Base-by-base conservation (phyloP, 768 basidiomycete species). In the Chalciporus piperatus region DNA sequence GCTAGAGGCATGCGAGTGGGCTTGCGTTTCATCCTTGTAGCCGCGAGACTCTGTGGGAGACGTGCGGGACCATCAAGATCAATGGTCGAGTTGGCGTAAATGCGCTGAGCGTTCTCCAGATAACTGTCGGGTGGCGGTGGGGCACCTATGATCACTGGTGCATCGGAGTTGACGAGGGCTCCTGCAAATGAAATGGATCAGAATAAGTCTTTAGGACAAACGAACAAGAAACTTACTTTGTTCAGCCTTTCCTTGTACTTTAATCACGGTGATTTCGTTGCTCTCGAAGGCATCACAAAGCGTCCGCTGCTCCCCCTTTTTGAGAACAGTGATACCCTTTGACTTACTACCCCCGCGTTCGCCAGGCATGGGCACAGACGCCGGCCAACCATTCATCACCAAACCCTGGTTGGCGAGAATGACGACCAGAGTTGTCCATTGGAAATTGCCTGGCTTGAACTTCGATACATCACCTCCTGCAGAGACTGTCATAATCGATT, bases 281-380 rank as follows among this genome's bases (percentile, higher is more conserved):
- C 47, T 51, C 27, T 51, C n/a, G 25, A 52, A 52, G 33, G 41
- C 0, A 28, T 52, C 9, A 30, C 43, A 38, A 12, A 52, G 16
- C 6, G 42, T 9, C 4, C 23, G 20, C 19, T 13, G 20, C 35
- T 52, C 28, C 0, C 23, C 19, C 23, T 48, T 42, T 13, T 52
- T 48, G 35, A 52, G 51, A 48, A 20, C 10, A 38, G 51, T 52
- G 5, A 53, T 53, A 11, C 47, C 47, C 33, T 48, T 53, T 8
- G 23, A 41, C 16, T 35, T 43, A 14, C 28, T 38, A 9, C 48
- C 12, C n/a, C 40, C 5, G 41, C 48, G 39, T 25, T 52, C 4
- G 16, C 45, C 16, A 0, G 51, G 51, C 45, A 52, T 52, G 4
- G 47, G 32, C 12, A 25, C 28, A 16, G 51, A 47, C 32, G 41